Conservation (phyloP, 2,329 filamentous ascomycete genomes). For the Calonectria ilicicola region DNA sequence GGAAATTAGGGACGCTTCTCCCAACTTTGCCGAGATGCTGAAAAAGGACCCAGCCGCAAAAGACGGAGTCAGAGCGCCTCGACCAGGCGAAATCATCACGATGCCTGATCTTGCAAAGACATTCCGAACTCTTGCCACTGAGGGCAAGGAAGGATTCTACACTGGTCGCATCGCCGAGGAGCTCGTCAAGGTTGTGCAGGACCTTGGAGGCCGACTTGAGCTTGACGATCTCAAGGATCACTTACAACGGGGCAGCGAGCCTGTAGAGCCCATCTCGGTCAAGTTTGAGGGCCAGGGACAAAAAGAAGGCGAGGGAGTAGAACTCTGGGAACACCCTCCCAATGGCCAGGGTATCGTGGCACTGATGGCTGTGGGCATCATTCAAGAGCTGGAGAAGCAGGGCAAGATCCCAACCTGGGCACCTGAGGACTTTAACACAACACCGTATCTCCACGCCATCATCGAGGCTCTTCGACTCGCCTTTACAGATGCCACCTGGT, state of each 20-base stretch:
- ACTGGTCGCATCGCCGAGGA: slow-evolving; percentile 84
- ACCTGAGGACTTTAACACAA: slow-evolving; percentile 81
- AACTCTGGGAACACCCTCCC: slow-evolving; percentile 96
- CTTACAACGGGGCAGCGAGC: slow-evolving; percentile 74
- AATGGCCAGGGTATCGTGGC: slow-evolving; percentile 97
- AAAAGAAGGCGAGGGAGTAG: slow-evolving; percentile 65
- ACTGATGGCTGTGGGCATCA: slow-evolving; percentile 91
- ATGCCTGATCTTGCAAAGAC: slow-evolving; percentile 85
- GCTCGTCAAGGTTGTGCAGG: slow-evolving; percentile 81
- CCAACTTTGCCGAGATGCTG: slow-evolving; percentile 88
- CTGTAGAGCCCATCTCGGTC: slow-evolving; percentile 87
- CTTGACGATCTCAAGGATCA: slow-evolving; percentile 86
- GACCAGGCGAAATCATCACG: slow-evolving; percentile 87
- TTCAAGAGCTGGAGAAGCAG: slow-evolving; percentile 84
- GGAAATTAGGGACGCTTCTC: slow-evolving; percentile 77
- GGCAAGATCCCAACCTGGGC: slow-evolving; percentile 80
- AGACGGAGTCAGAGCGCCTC: slow-evolving; percentile 80
- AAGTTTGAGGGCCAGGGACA: slow-evolving; percentile 76
- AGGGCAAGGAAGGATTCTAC: slow-evolving; percentile 94
- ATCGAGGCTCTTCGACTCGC: slow-evolving; percentile 90
- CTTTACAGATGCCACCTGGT: slow-evolving; percentile 93
- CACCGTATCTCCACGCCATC: slow-evolving; percentile 84
- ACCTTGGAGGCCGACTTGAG: slow-evolving; percentile 81
- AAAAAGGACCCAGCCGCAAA: slow-evolving; percentile 78
- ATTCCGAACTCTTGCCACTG: slow-evolving; percentile 80